Evolutionary conservation across 2,329 filamentous ascomycete species (phyloP).

Genomic region (Trichophyton rubrum): DNA sequence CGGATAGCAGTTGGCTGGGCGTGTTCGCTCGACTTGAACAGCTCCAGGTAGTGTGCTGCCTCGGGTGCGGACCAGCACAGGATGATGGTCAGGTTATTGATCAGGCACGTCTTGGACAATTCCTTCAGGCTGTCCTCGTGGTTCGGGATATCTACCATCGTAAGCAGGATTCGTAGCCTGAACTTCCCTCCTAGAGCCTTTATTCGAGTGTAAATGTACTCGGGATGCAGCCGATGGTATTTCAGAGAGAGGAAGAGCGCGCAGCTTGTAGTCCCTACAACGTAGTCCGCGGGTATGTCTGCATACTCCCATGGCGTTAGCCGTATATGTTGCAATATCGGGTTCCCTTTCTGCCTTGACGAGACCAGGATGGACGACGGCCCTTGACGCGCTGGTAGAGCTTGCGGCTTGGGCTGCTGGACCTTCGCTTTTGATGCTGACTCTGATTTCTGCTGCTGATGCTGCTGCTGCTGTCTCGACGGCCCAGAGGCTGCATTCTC

Average conservation of each 20-base stretch:
- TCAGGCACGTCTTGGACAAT: constrained; percentile 77
- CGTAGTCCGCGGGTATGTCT: constrained; percentile 90
- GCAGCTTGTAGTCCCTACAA: constrained; percentile 74
- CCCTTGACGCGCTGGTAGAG: constrained; percentile 52
- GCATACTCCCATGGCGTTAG: constrained; percentile 90
- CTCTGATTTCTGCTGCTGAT: constrained; percentile 10
- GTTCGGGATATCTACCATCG: constrained; percentile 89
- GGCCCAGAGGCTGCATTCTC: constrained; percentile 22
- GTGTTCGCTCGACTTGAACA: constrained; percentile 91
- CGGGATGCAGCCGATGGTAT: constrained; percentile 91
- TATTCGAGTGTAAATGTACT: constrained; percentile 94
- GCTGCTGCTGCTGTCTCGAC: constrained; percentile 10
- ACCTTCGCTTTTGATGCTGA: constrained; percentile 40
- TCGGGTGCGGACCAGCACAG: constrained; percentile 92
- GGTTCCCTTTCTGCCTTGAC: constrained; percentile 86
- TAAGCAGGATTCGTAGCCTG: constrained; percentile 70
- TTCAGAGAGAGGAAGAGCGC: constrained; percentile 89
- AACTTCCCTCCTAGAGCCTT: constrained; percentile 74
- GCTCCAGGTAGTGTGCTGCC: constrained; percentile 81
- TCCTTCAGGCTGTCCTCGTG: constrained; percentile 85
- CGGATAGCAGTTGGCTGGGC: constrained; percentile 70
- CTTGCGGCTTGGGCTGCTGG: constrained; percentile 79
- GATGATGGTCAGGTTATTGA: constrained; percentile 86
- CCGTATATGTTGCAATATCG: constrained; percentile 70
- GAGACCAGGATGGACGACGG: constrained; percentile 80